Percentiles rank a stretch among this genome's conserved stretches.
Evolutionary conservation across 805 yeast species (phyloP).

Genomic region (Lipomyces starkeyi): DNA sequence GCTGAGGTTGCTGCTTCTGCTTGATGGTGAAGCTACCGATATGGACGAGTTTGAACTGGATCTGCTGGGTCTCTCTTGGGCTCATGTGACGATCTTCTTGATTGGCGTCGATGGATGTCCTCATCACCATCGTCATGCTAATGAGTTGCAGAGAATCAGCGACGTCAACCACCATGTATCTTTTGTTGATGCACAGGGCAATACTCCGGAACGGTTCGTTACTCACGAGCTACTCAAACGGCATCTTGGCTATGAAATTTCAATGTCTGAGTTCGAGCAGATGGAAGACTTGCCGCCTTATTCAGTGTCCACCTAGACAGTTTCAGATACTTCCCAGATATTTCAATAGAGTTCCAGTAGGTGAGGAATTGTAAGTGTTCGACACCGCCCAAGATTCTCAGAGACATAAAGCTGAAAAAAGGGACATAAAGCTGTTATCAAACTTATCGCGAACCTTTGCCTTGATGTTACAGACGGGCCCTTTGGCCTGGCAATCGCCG

Average conservation of each 20-base stretch:
- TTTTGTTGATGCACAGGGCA: slow-evolving; percentile 7
- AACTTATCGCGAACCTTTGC: no score
- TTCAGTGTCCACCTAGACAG: background rate
- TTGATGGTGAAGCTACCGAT: slow-evolving; percentile 9
- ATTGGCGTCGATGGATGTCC: slow-evolving; percentile 6
- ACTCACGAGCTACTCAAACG: slow-evolving; percentile 6
- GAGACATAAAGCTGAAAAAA: no score
- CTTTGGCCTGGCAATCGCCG: no score
- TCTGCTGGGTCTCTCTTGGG: slow-evolving; percentile 7
- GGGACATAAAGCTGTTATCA: no score
- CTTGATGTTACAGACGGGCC: no score
- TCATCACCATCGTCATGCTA: slow-evolving; percentile 9
- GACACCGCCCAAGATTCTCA: no score
- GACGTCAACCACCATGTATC: slow-evolving; percentile 6
- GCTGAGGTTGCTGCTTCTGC: background rate
- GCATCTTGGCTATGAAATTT: slow-evolving; percentile 3
- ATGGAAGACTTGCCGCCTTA: slow-evolving; percentile 4
- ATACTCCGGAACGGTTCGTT: slow-evolving; percentile 1
- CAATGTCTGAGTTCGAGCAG: slow-evolving; percentile 8
- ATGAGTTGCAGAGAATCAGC: slow-evolving; percentile 9
- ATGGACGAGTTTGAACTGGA: slow-evolving; percentile 12
- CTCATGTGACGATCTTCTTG: slow-evolving; percentile 5
- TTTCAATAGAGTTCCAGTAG: background rate
- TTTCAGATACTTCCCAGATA: background rate
- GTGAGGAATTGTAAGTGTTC: background rate